phyloP scores from a whole-genome alignment of 495 filamentous ascomycete species.

The Tuber melanosporum region DNA sequence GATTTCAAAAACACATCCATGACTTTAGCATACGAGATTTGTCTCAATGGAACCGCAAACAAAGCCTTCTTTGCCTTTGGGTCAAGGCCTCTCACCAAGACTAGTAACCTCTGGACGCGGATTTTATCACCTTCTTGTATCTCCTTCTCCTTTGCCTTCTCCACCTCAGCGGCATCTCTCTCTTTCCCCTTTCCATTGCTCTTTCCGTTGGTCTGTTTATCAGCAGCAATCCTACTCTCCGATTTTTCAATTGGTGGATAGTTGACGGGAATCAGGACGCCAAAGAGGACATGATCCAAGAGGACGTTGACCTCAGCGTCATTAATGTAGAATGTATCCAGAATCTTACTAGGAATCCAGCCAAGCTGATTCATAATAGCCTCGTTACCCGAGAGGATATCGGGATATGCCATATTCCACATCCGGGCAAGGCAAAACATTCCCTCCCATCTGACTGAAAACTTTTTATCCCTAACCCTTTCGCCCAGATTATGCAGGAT shows the following conservation, averaged over 20 bases:
- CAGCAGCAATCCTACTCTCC: constrained; percentile 51
- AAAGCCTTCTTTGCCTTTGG: constrained; percentile 75
- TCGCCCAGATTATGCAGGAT: constrained; percentile 75
- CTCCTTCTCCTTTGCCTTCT: constrained; percentile 48
- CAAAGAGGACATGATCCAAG: constrained; percentile 78
- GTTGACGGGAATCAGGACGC: constrained; percentile 72
- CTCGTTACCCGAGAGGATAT: constrained; percentile 78
- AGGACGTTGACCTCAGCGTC: constrained; percentile 76
- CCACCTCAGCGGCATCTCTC: constrained; percentile 50
- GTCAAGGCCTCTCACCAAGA: constrained; percentile 72
- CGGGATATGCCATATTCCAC: constrained; percentile 84
- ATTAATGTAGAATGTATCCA: constrained; percentile 85
- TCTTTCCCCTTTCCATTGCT: constrained; percentile 35
- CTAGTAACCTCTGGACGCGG: constrained; percentile 73
- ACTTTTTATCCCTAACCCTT: constrained; percentile 78
- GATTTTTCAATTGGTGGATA: constrained; percentile 78
- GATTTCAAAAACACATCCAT: constrained; percentile 65
- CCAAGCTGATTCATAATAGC: constrained; percentile 62
- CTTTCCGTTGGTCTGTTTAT: constrained; percentile 53
- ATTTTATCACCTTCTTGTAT: constrained; percentile 70
- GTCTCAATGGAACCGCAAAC: constrained; percentile 74
- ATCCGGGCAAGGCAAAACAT: constrained; percentile 76
- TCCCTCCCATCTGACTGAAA: constrained; percentile 71
- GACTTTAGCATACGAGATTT: constrained; percentile 61
- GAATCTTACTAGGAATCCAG: constrained; percentile 74